phyloP scores from a whole-genome alignment of 495 filamentous ascomycete genomes.

The Trichoderma erinaceum region DNA sequence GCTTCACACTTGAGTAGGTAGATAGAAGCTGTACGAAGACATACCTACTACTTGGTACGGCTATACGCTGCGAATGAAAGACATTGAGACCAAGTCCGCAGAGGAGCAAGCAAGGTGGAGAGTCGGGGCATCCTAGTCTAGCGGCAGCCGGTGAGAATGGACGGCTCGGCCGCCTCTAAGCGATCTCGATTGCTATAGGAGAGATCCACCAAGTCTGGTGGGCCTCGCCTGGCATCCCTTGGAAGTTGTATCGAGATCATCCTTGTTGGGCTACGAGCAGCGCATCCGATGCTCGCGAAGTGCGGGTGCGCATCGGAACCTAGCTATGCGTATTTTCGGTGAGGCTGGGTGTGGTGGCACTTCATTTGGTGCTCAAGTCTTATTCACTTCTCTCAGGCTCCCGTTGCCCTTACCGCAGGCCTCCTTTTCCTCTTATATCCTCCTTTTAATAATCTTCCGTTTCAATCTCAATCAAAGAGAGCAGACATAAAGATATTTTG shows the following conservation, averaged over 20 bases:
- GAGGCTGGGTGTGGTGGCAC: neutral
- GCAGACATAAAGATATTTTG: neutral
- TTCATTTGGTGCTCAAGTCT: neutral
- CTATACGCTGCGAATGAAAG: too few species aligned
- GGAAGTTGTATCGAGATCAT: neutral
- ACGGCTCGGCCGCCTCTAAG: neutral
- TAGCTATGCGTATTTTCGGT: neutral
- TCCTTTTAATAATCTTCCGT: neutral
- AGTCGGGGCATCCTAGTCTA: too few species aligned
- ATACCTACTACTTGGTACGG: too few species aligned
- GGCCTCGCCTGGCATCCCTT: neutral
- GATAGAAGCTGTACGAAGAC: too few species aligned
- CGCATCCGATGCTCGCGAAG: constrained; percentile 3
- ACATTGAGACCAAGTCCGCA: too few species aligned
- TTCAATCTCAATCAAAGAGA: neutral
- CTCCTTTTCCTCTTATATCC: neutral
- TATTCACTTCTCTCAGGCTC: neutral
- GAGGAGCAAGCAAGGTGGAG: too few species aligned
- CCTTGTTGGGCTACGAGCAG: neutral
- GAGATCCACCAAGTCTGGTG: neutral
- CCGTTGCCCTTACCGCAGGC: too few species aligned
- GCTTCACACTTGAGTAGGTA: neutral
- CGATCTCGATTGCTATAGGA: neutral
- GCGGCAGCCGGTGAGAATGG: too few species aligned
- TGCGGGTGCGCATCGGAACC: neutral